Conservation (phyloP, 495 filamentous ascomycete species). For the Neurospora sp. region DNA sequence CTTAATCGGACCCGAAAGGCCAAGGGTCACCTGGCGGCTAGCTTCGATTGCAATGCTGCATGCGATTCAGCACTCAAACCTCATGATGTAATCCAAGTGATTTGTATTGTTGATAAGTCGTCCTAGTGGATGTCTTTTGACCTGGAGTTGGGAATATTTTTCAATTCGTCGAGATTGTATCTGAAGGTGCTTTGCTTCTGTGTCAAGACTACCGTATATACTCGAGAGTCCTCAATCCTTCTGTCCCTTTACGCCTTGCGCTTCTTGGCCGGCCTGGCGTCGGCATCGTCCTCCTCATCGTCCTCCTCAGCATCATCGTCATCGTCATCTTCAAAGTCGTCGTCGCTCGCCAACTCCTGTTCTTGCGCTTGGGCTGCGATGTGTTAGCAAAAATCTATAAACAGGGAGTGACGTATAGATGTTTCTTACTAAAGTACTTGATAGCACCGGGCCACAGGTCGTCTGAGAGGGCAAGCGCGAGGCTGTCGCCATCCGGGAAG, state of each 20-base stretch:
- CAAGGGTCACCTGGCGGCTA: neutral
- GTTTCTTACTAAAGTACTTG: slow-evolving; percentile 75
- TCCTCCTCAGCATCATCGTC: slow-evolving; percentile 33
- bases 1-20: neutral
- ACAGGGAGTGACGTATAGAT: neutral
- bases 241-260: slow-evolving; percentile 22
- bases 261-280: slow-evolving; percentile 35
- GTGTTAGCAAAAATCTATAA: neutral
- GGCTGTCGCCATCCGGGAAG: slow-evolving; percentile 68
- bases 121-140: neutral
- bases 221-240: neutral
- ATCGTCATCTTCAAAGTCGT: slow-evolving; percentile 49
- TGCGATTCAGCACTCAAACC: neutral
- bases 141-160: neutral
- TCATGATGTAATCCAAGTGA: neutral
- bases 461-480: slow-evolving; percentile 71
- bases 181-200: neutral
- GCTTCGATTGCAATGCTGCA: neutral
- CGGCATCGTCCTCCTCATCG: slow-evolving; percentile 31
- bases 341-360: slow-evolving; percentile 42
- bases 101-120: neutral
- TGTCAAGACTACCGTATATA: neutral
- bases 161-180: neutral
- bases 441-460: slow-evolving; percentile 81
- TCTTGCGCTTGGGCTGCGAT: slow-evolving; percentile 54